Base-by-base conservation (phyloP, 768 basidiomycete genomes). In the Cystobasidium onofrii region DNA sequence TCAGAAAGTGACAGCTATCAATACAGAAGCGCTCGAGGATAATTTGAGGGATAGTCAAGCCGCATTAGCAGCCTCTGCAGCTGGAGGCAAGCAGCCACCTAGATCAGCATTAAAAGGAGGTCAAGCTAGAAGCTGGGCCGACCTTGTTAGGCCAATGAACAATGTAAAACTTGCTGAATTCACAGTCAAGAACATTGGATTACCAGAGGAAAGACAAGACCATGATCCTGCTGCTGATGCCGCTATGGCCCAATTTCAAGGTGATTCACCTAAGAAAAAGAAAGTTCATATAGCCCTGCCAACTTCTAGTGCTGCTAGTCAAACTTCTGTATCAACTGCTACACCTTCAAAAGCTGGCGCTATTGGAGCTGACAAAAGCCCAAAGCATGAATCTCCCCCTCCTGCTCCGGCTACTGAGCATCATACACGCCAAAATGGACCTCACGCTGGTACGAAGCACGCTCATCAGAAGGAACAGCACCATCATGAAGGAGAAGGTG, bases 61-160 rank as follows among this genome's bases (percentile, higher is more conserved):
- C 9, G 29, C 41, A 12, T 20, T n/a, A 78, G 73, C n/a, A n/a
- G 15, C 3, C 13, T 34, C 23, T 3, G 62, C 60, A 31, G 18
- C 44, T 18, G 33, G 33, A 43, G 33, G 52, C 18, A 73, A 73
- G 33, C 60, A 73, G 43, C 73, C 75, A 25, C 50, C 69, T 29
- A 75, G 69, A 50, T 75, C 74, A 33, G 74, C 74, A 31, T 29
- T 75, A 41, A 75, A 75, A 39, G 33, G 39, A 13, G 33, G 33
- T 25, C 63, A 64, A 46, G 74, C 74, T 18, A 54, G 41, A 33
- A 74, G 73, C 17, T 75, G 75, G 75, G 75, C 75, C 25, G 75
- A 75, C 31, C 46, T 75, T 9, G 54, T 75, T 1, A 43, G 75
- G 7, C 69, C 69, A 10, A 60, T 60, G 52, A 71, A 44, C 39